Base-by-base conservation (phyloP, 2,329 filamentous ascomycete genomes). In the Lachnellula cervina region DNA sequence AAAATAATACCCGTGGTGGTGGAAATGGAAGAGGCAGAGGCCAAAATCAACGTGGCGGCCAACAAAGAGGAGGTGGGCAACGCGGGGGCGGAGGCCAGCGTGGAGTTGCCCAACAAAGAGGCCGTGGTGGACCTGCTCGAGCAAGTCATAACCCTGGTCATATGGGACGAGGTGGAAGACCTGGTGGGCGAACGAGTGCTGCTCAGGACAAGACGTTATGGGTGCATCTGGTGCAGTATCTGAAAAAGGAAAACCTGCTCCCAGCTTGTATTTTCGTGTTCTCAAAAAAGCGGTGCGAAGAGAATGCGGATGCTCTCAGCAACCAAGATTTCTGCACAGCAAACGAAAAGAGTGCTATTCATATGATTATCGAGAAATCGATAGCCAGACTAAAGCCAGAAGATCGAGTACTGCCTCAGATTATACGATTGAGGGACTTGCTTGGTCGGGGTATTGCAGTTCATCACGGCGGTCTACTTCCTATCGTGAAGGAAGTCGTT, bases 201-300 rank as follows among this genome's bases (percentile, higher is more conserved):
- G 91, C 91, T 0, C 94, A 99, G 71, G 94, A 99, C 73, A 92
- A 91, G 70, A 97, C 92, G 59, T 80, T 97, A 7, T 99, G 94
- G 94, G 93, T 97, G 37, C 90, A 97, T 68, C 81, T 99, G 40
- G 91, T 99, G 2, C 90, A 96, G 67, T 91, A 90, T 72, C 78
- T 99, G 52, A 89, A 86, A 66, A 96, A 96, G 71, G 84, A 91
- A 51, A 90, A 84, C 49, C 79, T 99, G 4, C 81, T 99, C 3
- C 94, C 94, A 0, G 90, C 89, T 8, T 97, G 93, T 70, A 96
- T 99, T 63, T 99, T 99, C 69, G 93, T 99, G 54, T 99, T 99
- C 72, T 99, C 94, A 2, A 99, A 97, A 76, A 96, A 94, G 73
- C 81, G 94, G 51, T 97, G 94, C 66, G 94, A 99, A 71, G 91